Evolutionary conservation across 2,329 filamentous ascomycete species (phyloP).

Genomic region (Xylaria sp.): DNA sequence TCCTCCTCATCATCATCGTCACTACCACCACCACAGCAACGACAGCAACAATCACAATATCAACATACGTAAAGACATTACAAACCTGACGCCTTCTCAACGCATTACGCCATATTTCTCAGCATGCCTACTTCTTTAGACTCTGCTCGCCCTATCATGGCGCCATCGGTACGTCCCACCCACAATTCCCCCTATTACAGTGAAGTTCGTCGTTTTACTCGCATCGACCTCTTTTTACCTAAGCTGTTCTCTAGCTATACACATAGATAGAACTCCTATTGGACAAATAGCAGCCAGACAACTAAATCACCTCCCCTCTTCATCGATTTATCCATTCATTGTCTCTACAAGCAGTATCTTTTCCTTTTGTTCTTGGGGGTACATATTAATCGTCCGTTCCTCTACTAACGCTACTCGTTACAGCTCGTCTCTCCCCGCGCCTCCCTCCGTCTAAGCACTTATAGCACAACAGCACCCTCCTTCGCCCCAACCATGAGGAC

Average conservation of each 20-base stretch:
- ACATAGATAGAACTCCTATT: neutral
- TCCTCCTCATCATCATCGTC: neutral
- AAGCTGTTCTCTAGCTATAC: neutral
- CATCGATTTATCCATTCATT: neutral
- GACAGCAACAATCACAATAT: neutral
- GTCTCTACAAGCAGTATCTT: neutral
- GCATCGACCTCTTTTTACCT: neutral
- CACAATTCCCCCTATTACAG: constrained; percentile 7
- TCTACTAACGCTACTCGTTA: constrained; percentile 3
- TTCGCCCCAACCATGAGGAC: constrained; percentile 67
- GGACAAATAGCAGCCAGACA: neutral
- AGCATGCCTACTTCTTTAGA: constrained; percentile 68
- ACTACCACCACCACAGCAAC: neutral
- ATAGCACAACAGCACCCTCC: constrained; percentile 67
- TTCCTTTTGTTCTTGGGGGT: no score
- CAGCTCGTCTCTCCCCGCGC: constrained; percentile 56
- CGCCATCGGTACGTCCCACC: constrained; percentile 64
- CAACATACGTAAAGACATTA: neutral
- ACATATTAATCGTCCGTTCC: neutral
- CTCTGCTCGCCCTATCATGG: constrained; percentile 71
- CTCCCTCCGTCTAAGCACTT: constrained; percentile 68
- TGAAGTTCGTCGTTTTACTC: neutral
- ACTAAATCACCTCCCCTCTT: neutral
- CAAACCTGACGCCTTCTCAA: neutral
- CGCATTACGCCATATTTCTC: constrained; percentile 3